These are phyloP conservation scores for Aspergillus fumigatus DNA, from an alignment of 2,329 filamentous ascomycete species.

Conservation along the genomic window DNA sequence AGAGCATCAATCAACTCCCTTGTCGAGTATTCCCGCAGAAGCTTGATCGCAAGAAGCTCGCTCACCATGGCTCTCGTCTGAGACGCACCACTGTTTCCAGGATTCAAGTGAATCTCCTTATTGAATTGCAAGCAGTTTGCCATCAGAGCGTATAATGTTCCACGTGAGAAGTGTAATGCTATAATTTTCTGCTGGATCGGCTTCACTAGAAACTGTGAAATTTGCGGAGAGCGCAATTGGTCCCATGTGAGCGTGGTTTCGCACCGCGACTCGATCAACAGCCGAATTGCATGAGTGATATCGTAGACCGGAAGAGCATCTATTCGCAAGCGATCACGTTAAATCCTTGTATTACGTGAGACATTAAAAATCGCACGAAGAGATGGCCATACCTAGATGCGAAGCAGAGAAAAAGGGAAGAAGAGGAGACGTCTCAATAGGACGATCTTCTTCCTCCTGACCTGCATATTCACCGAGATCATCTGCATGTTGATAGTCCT, in stretches of 20 bases:
- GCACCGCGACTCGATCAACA: constrained; percentile 76
- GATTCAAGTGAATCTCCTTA: constrained; percentile 78
- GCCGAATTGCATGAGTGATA: constrained; percentile 83
- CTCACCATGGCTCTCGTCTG: constrained; percentile 82
- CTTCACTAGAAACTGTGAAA: constrained; percentile 93
- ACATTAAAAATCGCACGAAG: background rate
- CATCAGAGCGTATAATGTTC: constrained; percentile 83
- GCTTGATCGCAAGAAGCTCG: constrained; percentile 82
- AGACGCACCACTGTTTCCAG: constrained; percentile 78
- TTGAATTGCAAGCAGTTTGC: constrained; percentile 90
- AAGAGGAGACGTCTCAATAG: constrained; percentile 47
- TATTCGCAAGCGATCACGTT: constrained; percentile 30
- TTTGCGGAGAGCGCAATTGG: constrained; percentile 88
- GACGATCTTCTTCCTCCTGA: constrained; percentile 42
- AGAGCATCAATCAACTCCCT: constrained; percentile 89
- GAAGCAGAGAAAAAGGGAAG: constrained; percentile 77
- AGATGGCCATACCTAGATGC: constrained; percentile 59
- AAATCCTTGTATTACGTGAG: background rate
- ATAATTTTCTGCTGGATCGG: constrained; percentile 89
- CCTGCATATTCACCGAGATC: constrained; percentile 35
- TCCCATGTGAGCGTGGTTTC: constrained; percentile 95
- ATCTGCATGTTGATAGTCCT: constrained; percentile 38
- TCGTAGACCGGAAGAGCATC: constrained; percentile 85
- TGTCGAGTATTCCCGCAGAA: constrained; percentile 84
- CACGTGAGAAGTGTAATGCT: constrained; percentile 75